Evolutionary conservation across 805 yeast genomes (phyloP).

Genomic region (Priceomyces carsonii): DNA sequence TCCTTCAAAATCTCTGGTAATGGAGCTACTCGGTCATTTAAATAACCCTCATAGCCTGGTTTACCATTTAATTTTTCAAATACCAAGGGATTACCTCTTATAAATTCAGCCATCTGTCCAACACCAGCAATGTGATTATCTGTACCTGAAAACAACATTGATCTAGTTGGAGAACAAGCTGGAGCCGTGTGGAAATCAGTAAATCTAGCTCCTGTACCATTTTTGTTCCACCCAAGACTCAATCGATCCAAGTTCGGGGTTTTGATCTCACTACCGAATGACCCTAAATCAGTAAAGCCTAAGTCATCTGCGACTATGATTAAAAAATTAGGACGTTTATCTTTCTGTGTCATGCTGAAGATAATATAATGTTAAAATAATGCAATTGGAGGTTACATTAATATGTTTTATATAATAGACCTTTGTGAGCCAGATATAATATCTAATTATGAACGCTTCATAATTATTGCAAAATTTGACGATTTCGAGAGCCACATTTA

Average conservation of each 20-base stretch:
- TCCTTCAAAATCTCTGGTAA: conserved; percentile 52
- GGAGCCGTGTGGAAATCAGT: conserved; percentile 65
- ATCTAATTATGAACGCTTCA: too few species aligned
- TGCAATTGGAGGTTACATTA: too few species aligned
- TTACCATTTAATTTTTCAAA: conserved; percentile 43
- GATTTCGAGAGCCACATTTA: too few species aligned
- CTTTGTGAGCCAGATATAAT: too few species aligned
- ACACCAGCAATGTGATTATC: conserved; percentile 63
- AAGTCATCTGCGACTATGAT: conserved; percentile 62
- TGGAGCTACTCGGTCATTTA: conserved; percentile 53
- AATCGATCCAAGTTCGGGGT: conserved; percentile 53
- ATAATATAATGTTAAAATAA: too few species aligned
- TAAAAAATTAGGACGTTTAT: conserved; percentile 51
- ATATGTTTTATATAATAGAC: too few species aligned
- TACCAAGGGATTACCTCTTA: conserved; percentile 17
- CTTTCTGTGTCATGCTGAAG: too few species aligned
- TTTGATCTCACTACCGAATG: conserved; percentile 58
- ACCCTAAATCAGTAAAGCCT: conserved; percentile 55
- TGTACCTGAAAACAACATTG: conserved; percentile 61
- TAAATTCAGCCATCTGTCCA: conserved; percentile 58
- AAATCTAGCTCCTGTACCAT: conserved; percentile 43
- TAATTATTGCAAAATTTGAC: too few species aligned
- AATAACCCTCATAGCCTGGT: conserved; percentile 58
- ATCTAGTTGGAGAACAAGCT: conserved; percentile 65
- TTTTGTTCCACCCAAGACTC: conserved; percentile 22